A percentile compares a stretch with the other conserved stretches of the same genome.
Conservation (phyloP, 2,329 filamentous ascomycete species). For the Xylaria polymorpha region DNA sequence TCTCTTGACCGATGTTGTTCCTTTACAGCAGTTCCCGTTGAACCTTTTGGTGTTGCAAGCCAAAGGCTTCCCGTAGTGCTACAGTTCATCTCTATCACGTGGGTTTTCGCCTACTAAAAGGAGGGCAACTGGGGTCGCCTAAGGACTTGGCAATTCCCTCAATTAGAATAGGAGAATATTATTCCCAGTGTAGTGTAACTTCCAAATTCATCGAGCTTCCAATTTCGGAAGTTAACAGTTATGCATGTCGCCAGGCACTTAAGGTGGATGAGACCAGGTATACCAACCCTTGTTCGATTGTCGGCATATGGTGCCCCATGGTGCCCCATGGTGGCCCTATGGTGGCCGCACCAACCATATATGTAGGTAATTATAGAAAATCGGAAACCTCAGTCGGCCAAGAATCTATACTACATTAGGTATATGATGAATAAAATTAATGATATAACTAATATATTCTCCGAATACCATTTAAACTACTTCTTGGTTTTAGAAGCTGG, state of each 20-base stretch:
- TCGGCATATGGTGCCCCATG: background rate
- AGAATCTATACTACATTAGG: background rate
- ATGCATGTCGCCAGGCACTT: background rate
- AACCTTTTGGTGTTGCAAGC: background rate
- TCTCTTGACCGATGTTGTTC: background rate
- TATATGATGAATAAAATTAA: background rate
- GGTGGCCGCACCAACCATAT: background rate
- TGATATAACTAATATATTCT: background rate
- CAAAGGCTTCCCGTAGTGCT: background rate
- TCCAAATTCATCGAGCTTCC: constrained; percentile 1
- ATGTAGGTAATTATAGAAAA: background rate
- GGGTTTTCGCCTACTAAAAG: background rate
- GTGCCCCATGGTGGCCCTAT: background rate
- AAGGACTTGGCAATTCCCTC: background rate
- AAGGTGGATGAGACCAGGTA: background rate
- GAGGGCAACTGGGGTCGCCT: background rate
- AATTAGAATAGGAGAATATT: background rate
- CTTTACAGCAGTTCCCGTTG: background rate
- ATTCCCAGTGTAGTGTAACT: background rate
- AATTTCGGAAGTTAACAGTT: background rate
- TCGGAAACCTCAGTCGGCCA: background rate
- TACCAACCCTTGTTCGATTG: background rate
- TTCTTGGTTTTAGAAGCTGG: background rate
- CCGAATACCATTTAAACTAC: background rate
- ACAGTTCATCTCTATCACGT: background rate